A percentile compares a stretch with the other conserved stretches of the same genome.
phyloP scores from a whole-genome alignment of 228 moss, liverwort and hornwort genomes.

The Sphagnum fallax region DNA sequence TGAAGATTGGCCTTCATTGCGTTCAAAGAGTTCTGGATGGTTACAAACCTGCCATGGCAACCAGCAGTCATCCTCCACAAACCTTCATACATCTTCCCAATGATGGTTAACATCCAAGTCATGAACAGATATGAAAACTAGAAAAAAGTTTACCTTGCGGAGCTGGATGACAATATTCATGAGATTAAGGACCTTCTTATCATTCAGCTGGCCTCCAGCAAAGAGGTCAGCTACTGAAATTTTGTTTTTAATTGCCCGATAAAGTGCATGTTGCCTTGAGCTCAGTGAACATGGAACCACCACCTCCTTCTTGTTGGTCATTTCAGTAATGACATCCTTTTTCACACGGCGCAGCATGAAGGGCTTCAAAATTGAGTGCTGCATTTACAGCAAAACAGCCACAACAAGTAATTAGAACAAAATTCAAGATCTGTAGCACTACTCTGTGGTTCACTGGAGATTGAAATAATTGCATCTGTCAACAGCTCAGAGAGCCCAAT shows the following conservation, averaged over 20 bases:
- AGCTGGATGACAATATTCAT: constrained; percentile 99
- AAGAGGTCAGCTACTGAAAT: constrained; percentile 93
- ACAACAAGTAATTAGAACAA: background rate
- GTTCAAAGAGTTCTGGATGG: constrained; percentile 97
- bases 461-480: too few relatives aligned
- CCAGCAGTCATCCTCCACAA: background rate
- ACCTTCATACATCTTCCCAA: too few relatives aligned
- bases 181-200: constrained; percentile 89
- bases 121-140: background rate
- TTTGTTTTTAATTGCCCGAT: constrained; percentile 92
- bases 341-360: constrained; percentile 98
- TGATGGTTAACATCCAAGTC: background rate
- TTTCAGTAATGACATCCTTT: constrained; percentile 96
- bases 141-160: constrained; percentile 54
- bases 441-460: too few relatives aligned
- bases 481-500: too few relatives aligned
- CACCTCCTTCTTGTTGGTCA: constrained; percentile 95
- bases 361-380: constrained; percentile 96
- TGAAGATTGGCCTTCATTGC: constrained; percentile 91
- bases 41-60: constrained; percentile 63
- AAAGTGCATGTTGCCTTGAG: constrained; percentile 89
- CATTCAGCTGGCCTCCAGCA: constrained; percentile 82
- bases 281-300: constrained; percentile 90
- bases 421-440: background rate
- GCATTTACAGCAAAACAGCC: constrained; percentile 1